Evolutionary conservation across 2,329 filamentous ascomycete species (phyloP).

Genomic region (Stemphylium beticola): DNA sequence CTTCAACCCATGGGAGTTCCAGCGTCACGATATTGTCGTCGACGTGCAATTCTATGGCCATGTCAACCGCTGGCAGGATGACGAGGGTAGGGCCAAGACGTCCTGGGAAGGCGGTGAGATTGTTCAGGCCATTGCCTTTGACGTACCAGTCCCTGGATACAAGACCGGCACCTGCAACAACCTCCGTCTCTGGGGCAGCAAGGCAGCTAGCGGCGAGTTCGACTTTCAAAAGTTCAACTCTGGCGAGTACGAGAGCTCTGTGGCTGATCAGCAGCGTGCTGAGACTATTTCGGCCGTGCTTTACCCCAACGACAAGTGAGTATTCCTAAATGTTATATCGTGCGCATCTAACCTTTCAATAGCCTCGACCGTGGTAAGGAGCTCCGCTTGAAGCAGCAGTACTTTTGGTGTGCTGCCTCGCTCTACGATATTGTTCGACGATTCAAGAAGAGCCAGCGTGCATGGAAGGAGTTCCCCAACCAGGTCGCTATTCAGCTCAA

Average conservation of each 20-base stretch:
- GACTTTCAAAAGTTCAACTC: slow-evolving; percentile 99
- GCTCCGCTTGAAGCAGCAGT: slow-evolving; percentile 96
- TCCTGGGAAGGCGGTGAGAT: slow-evolving; percentile 93
- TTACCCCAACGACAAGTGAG: slow-evolving; percentile 89
- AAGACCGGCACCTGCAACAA: slow-evolving; percentile 93
- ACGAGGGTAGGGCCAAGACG: slow-evolving; percentile 74
- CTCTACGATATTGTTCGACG: slow-evolving; percentile 94
- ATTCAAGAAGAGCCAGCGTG: slow-evolving; percentile 95
- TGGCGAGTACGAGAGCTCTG: slow-evolving; percentile 96
- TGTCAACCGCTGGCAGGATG: slow-evolving; percentile 74
- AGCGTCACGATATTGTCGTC: slow-evolving; percentile 91
- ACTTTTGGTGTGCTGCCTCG: slow-evolving; percentile 99
- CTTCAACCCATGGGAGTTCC: slow-evolving; percentile 99
- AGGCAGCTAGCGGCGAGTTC: slow-evolving; percentile 95
- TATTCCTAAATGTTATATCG: neutral
- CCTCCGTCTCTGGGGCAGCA: slow-evolving; percentile 95
- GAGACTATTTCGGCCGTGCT: slow-evolving; percentile 98
- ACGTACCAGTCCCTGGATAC: slow-evolving; percentile 89
- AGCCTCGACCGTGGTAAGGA: slow-evolving; percentile 91
- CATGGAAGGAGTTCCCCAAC: slow-evolving; percentile 91
- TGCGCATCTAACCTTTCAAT: slow-evolving; percentile 13
- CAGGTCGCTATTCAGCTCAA: slow-evolving; percentile 98
- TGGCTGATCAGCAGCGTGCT: slow-evolving; percentile 97
- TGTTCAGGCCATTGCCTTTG: slow-evolving; percentile 90
- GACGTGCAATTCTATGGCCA: slow-evolving; percentile 96